These are phyloP conservation scores for Colletotrichum plurivorum DNA, from an alignment of 2,329 filamentous ascomycete genomes.

Conservation along the genomic window DNA sequence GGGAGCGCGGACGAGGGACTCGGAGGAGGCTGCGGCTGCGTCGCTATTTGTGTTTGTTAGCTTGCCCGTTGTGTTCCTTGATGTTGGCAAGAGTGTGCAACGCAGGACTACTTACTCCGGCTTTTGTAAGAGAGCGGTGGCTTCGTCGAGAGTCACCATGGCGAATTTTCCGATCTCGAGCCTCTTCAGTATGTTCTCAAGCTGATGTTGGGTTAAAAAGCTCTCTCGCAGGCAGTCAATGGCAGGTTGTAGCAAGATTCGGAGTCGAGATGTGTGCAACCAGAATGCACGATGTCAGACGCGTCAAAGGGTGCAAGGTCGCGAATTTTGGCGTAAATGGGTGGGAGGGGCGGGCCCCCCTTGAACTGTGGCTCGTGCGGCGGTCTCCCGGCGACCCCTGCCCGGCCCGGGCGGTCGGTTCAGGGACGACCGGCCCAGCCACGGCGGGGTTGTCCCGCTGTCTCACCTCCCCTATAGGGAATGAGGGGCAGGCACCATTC, in stretches of 20 bases:
- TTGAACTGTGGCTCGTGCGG: constrained; percentile 19
- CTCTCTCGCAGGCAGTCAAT: constrained; percentile 28
- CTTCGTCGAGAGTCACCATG: constrained; percentile 63
- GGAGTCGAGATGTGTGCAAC: constrained; percentile 28
- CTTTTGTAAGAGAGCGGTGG: constrained; percentile 60
- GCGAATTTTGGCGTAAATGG: constrained; percentile 54
- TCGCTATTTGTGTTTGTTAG: constrained; percentile 18
- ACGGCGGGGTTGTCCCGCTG: constrained; percentile 19
- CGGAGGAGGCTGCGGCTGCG: constrained; percentile 11
- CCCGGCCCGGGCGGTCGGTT: constrained; percentile 30
- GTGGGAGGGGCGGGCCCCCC: constrained; percentile 16
- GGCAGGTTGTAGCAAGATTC: constrained; percentile 1
- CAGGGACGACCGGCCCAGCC: constrained; percentile 7
- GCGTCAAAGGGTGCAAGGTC: constrained; percentile 41
- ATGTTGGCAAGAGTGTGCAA: not conserved
- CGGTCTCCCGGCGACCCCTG: not conserved
- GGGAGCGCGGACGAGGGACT: constrained; percentile 63
- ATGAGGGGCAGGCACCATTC: constrained; percentile 30
- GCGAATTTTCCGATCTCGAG: constrained; percentile 15
- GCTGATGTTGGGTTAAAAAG: not conserved
- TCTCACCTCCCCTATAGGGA: not conserved
- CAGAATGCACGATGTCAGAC: constrained; percentile 36
- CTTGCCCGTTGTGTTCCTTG: not conserved
- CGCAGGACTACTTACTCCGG: constrained; percentile 59
- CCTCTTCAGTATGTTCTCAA: not conserved